Evolutionary conservation across 768 basidiomycete genomes (phyloP).

Genomic region (Phlegmacium glaucopus): DNA sequence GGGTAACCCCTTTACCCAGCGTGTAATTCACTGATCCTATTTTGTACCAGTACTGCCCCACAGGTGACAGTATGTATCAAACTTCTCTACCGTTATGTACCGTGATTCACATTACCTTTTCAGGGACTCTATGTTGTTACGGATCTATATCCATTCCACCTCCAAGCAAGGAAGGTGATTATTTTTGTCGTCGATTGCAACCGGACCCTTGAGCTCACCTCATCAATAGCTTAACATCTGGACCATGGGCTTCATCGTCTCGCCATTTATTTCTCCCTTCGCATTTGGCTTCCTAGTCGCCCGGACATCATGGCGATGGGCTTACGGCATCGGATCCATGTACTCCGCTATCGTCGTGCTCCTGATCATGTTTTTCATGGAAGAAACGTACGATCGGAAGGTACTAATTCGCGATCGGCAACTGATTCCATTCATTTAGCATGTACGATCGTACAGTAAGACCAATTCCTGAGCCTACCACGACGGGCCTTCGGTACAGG

Average conservation of each 20-base stretch:
- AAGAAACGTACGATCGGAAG: constrained; percentile 58
- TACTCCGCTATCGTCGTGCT: constrained; percentile 53
- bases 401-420: background rate
- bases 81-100: background rate
- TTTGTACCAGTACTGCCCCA: constrained; percentile 43
- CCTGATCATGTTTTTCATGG: constrained; percentile 56
- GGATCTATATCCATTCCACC: constrained; percentile 66
- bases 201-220: background rate
- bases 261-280: constrained; percentile 63
- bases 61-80: constrained; percentile 51
- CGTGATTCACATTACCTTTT: background rate
- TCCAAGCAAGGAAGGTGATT: constrained; percentile 60
- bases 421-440: constrained; percentile 25
- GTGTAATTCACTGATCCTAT: background rate
- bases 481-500: constrained; percentile 44
- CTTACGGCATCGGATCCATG: constrained; percentile 63
- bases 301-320: constrained; percentile 57
- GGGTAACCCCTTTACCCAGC: constrained; percentile 29
- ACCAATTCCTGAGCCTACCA: constrained; percentile 42
- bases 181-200: background rate
- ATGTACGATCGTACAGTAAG: constrained; percentile 59
- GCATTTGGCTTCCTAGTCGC: constrained; percentile 68
- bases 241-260: constrained; percentile 72
- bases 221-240: constrained; percentile 54
- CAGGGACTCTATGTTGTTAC: constrained; percentile 60